Percentiles rank a stretch among this genome's conserved stretches.
Conservation (phyloP, 192 early-diverging fungal genomes). For the Linnemannia hyalina region DNA sequence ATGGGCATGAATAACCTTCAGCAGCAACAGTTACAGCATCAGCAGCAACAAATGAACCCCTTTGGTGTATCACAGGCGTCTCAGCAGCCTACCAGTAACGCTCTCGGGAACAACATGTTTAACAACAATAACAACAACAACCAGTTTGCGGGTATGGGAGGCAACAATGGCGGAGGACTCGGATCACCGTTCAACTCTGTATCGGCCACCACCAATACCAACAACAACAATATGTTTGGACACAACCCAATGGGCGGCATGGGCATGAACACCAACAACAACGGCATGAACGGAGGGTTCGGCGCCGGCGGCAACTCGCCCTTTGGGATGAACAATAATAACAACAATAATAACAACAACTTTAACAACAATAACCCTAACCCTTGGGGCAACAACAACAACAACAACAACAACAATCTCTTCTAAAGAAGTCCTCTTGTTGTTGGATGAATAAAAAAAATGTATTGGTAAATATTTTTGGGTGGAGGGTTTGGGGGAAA, state of each 20-base stretch:
- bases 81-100: background rate
- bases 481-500: background rate
- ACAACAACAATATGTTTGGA: conserved; percentile 11
- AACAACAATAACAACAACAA: conserved; percentile 28
- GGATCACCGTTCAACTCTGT: conserved; percentile 20
- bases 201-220: conserved; percentile 10
- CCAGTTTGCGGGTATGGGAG: conserved; percentile 21
- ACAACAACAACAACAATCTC: conserved; percentile 25
- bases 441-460: background rate
- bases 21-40: conserved; percentile 10
- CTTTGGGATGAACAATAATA: conserved; percentile 33
- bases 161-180: conserved; percentile 8
- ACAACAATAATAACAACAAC: conserved; percentile 25
- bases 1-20: conserved; percentile 9
- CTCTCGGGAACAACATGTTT: conserved; percentile 17
- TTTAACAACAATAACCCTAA: conserved; percentile 14
- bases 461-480: background rate
- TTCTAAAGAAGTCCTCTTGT: background rate
- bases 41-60: conserved; percentile 9
- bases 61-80: conserved; percentile 23
- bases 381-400: conserved; percentile 32
- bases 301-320: conserved; percentile 35
- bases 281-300: background rate
- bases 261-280: conserved; percentile 17
- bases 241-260: background rate